Evolutionary conservation across 768 basidiomycete species (phyloP).

Genomic region (Psilocybe cyanescens): DNA sequence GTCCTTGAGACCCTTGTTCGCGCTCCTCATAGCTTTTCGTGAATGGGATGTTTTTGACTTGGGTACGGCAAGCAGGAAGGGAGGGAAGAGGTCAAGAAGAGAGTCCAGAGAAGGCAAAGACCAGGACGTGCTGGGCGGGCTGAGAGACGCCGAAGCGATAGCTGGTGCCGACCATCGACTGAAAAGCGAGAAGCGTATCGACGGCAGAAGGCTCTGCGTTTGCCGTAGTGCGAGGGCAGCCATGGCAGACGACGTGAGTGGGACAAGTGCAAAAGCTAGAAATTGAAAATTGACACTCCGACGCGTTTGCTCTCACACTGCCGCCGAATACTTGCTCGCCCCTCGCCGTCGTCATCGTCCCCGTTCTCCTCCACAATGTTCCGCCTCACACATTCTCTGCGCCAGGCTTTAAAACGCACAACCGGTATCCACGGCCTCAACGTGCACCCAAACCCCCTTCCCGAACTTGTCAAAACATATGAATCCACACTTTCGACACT

Average conservation of each 20-base stretch:
- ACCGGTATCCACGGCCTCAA: slow-evolving; percentile 87
- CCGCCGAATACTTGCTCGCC: slow-evolving; percentile 6
- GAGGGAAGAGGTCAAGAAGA: slow-evolving; percentile 76
- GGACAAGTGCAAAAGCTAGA: slow-evolving; percentile 17
- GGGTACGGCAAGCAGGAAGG: slow-evolving; percentile 90
- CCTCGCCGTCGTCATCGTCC: slow-evolving; percentile 19
- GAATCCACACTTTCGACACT: slow-evolving; percentile 74
- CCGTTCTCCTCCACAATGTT: slow-evolving; percentile 56
- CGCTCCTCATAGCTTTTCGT: slow-evolving; percentile 91
- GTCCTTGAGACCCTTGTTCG: slow-evolving; percentile 95
- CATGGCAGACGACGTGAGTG: slow-evolving; percentile 30
- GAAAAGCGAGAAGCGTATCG: slow-evolving; percentile 20
- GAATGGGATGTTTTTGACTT: slow-evolving; percentile 95
- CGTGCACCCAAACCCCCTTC: slow-evolving; percentile 85
- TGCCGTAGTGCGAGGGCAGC: slow-evolving; percentile 32
- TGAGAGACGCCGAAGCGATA: slow-evolving; percentile 19
- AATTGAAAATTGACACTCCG: slow-evolving; percentile 44
- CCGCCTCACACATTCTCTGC: slow-evolving; percentile 73
- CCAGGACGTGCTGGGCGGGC: slow-evolving; percentile 30
- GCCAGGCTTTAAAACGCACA: slow-evolving; percentile 71
- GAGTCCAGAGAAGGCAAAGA: slow-evolving; percentile 44
- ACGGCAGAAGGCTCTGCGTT: slow-evolving; percentile 23
- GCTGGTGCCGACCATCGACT: slow-evolving; percentile 26
- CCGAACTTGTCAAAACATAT: slow-evolving; percentile 76
- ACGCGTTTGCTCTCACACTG: slow-evolving; percentile 26